These are phyloP conservation scores for Eucalyptus cloeziana DNA, from an alignment of 345 rosid species.

Conservation along the genomic window DNA sequence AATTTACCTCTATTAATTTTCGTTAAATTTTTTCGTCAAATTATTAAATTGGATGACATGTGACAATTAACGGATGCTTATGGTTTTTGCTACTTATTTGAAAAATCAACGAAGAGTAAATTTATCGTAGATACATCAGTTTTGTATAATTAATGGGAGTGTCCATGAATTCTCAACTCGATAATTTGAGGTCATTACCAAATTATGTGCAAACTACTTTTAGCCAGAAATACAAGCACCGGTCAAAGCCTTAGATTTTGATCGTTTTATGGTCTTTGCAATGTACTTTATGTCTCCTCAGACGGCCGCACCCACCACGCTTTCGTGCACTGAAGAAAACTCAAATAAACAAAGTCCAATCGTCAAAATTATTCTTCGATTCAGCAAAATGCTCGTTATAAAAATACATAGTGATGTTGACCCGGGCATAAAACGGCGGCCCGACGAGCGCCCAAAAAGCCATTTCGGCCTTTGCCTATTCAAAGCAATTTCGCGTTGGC, in stretches of 20 bases:
- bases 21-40: accelerated
- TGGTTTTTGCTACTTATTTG: too few relatives aligned
- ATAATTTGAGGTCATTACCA: neutral
- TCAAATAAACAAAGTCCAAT: neutral
- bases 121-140: accelerated
- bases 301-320: neutral
- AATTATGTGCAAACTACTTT: neutral
- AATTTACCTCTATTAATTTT: accelerated
- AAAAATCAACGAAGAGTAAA: accelerated
- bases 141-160: neutral
- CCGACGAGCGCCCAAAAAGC: neutral
- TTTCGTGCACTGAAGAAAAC: neutral
- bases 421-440: neutral
- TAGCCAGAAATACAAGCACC: neutral
- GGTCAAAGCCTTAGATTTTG: neutral
- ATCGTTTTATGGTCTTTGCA: neutral
- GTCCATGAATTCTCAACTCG: neutral
- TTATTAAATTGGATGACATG: accelerated
- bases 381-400: neutral
- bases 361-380: neutral
- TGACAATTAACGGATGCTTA: accelerated
- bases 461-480: neutral
- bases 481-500: neutral
- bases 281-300: neutral
- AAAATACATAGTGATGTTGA: neutral